These are phyloP conservation scores for Mediolabrus comicus DNA, from an alignment of 108 stramenopile genomes.

Conservation along the genomic window DNA sequence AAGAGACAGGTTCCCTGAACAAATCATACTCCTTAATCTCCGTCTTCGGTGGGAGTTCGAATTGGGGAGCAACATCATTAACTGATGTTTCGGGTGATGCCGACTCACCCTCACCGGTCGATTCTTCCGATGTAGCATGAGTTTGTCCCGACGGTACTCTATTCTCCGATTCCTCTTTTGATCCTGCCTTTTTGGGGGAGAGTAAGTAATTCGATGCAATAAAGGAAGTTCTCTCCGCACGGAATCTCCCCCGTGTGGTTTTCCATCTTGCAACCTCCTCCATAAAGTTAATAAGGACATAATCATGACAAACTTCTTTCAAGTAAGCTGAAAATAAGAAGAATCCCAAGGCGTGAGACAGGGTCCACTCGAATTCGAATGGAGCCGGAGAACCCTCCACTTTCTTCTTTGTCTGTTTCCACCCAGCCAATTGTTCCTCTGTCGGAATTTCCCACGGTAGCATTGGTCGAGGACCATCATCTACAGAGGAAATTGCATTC, in stretches of 20 bases:
- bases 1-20: conserved; percentile 7
- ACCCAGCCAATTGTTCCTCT: conserved; percentile 58
- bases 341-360: conserved; percentile 57
- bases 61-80: not conserved
- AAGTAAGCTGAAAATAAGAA: conserved; percentile 73
- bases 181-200: not conserved
- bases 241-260: conserved; percentile 38
- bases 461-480: conserved; percentile 79
- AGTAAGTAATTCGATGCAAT: conserved; percentile 38
- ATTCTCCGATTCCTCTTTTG: too few relatives aligned
- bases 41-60: conserved; percentile 37
- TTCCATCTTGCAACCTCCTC: conserved; percentile 72
- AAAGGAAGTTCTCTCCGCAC: conserved; percentile 42
- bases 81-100: not conserved
- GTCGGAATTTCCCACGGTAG: conserved; percentile 73
- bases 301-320: conserved; percentile 64
- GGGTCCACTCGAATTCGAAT: conserved; percentile 61
- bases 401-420: conserved; percentile 41
- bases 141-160: not conserved
- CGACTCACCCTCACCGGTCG: conserved; percentile 1
- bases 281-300: conserved; percentile 71
- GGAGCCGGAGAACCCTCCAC: conserved; percentile 22
- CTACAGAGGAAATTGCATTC: conserved; percentile 75
- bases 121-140: not conserved
- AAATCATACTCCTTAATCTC: conserved; percentile 60